Evolutionary conservation across 169 alveolate species (phyloP).

Genomic region (Perkinsus chesapeaki): DNA sequence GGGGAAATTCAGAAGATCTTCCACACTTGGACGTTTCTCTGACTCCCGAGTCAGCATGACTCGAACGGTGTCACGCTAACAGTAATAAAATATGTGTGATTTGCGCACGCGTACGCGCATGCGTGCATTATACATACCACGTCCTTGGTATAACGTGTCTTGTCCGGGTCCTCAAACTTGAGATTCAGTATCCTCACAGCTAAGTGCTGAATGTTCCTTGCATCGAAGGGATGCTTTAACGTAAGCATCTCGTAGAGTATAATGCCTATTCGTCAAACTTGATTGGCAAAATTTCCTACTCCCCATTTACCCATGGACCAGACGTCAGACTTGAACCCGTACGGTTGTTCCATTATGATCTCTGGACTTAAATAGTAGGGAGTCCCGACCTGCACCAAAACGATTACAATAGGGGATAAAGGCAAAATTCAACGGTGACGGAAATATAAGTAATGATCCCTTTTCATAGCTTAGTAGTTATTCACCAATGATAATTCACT

Average conservation of each 20-base stretch:
- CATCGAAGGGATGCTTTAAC: constrained; percentile 72
- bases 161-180: background rate
- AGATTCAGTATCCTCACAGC: constrained; percentile 50
- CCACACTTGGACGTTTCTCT: background rate
- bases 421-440: too few species aligned
- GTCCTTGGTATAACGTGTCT: background rate
- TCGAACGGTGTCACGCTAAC: background rate
- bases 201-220: constrained; percentile 63
- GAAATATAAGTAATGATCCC: too few species aligned
- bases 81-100: background rate
- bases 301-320: constrained; percentile 51
- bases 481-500: too few species aligned
- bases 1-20: background rate
- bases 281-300: too few species aligned
- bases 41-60: background rate
- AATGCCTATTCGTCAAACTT: too few species aligned
- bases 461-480: too few species aligned
- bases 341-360: constrained; percentile 83
- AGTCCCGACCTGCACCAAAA: constrained; percentile 59
- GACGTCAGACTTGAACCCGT: constrained; percentile 76
- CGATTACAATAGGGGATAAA: too few species aligned
- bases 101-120: background rate
- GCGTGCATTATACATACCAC: background rate
- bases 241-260: constrained; percentile 73
- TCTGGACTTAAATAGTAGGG: constrained; percentile 85